These are phyloP conservation scores for Cicer cuneatum DNA, from an alignment of 306 rosid species.

Conservation along the genomic window DNA sequence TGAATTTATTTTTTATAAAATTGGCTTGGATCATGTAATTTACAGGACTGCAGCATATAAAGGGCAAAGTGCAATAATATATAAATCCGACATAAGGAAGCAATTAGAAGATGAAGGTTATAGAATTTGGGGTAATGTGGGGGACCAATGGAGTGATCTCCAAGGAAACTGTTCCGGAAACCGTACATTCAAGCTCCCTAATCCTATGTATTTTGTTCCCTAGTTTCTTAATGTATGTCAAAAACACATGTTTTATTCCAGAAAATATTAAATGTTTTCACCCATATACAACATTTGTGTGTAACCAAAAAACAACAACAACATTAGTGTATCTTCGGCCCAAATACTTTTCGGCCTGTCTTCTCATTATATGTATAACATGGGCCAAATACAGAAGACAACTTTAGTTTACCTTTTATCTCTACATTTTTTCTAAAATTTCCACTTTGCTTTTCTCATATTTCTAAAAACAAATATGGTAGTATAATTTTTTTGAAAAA, in stretches of 20 bases:
- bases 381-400: no score
- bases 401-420: no score
- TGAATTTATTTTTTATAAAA: not conserved
- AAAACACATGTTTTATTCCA: not conserved
- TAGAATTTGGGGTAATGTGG: constrained; percentile 85
- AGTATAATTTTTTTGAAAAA: no score
- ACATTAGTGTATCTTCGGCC: no score
- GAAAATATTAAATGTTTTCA: not conserved
- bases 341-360: no score
- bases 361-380: no score
- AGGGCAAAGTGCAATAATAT: constrained; percentile 68
- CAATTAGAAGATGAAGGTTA: constrained; percentile 65
- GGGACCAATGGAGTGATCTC: constrained; percentile 91
- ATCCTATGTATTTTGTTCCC: constrained; percentile 94
- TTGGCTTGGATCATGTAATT: not conserved
- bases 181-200: constrained; percentile 85
- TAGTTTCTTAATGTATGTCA: constrained; percentile 24
- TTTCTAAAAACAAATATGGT: no score
- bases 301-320: no score
- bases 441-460: no score
- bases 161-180: constrained; percentile 71
- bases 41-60: constrained; percentile 55
- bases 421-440: no score
- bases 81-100: constrained; percentile 66
- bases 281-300: no score